phyloP scores from a whole-genome alignment of 176 grass and related monocot species.

The Tuctoria greenei region DNA sequence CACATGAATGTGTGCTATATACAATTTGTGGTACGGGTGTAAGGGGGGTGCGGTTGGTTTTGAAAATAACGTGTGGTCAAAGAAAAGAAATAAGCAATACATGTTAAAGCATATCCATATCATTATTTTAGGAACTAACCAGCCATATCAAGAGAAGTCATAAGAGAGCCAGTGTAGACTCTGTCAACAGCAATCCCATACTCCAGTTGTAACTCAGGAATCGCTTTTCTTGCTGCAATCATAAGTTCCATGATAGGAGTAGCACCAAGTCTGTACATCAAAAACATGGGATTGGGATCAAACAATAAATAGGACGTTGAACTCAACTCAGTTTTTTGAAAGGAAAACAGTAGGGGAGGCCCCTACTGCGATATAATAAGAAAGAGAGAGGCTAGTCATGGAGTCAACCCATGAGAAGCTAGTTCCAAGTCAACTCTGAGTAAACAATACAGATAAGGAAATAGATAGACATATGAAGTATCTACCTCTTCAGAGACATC shows the following conservation, averaged over 20 bases:
- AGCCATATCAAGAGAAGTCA: conserved; percentile 99
- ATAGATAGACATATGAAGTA: background rate
- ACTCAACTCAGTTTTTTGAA: background rate
- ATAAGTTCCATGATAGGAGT: conserved; percentile 98
- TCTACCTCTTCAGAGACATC: conserved; percentile 17
- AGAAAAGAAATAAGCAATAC: background rate
- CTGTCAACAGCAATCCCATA: conserved; percentile 98
- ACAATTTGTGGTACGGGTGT: background rate
- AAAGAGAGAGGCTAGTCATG: too few species aligned
- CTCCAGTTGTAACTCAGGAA: conserved; percentile 86
- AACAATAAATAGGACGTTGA: conserved; percentile 4
- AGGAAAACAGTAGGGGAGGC: too few species aligned
- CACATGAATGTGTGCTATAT: background rate
- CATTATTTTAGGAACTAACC: conserved; percentile 52
- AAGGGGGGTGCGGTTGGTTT: background rate
- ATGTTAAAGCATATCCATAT: conserved; percentile 6
- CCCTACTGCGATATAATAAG: too few species aligned
- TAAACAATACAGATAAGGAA: conserved; percentile 17
- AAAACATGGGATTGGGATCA: conserved; percentile 30
- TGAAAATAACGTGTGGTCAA: background rate
- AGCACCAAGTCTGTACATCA: conserved; percentile 71
- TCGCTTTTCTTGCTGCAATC: conserved; percentile 89
- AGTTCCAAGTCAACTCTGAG: background rate
- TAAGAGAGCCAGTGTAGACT: conserved; percentile 93
- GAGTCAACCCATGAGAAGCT: too few species aligned